phyloP scores from a whole-genome alignment of 2,329 filamentous ascomycete species.

The Colletotrichum eleusines region DNA sequence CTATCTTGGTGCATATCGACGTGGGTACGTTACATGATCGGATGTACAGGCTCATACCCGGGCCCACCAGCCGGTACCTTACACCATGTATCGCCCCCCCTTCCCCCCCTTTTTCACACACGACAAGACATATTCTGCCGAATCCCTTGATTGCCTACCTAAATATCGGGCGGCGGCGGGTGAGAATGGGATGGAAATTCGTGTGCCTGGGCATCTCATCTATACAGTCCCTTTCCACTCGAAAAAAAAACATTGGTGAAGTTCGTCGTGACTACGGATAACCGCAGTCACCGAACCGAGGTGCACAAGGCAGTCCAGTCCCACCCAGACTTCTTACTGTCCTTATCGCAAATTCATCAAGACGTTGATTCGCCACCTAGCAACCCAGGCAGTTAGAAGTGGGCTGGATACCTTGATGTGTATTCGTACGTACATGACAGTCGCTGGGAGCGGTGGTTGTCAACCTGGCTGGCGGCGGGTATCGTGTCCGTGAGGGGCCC shows the following conservation, averaged over 20 bases:
- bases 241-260: not conserved
- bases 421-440: not conserved
- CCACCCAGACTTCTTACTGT: not conserved
- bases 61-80: conserved; percentile 26
- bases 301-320: too few species aligned
- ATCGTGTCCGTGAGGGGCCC: conserved; percentile 36
- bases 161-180: not conserved
- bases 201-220: not conserved
- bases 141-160: not conserved
- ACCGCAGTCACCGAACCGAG: not conserved
- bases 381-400: not conserved
- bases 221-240: not conserved
- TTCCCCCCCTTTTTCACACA: too few species aligned
- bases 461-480: conserved; percentile 15
- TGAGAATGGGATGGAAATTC: not conserved
- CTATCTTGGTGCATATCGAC: too few species aligned
- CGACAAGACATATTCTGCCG: not conserved
- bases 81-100: not conserved
- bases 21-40: conserved; percentile 1
- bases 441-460: not conserved
- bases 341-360: not conserved
- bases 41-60: conserved; percentile 19
- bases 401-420: not conserved
- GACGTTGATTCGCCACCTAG: not conserved
- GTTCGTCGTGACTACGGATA: not conserved